phyloP scores from a whole-genome alignment of 1,284 basidiomycete genomes.

The Mycosarcoma mackinlayi region DNA sequence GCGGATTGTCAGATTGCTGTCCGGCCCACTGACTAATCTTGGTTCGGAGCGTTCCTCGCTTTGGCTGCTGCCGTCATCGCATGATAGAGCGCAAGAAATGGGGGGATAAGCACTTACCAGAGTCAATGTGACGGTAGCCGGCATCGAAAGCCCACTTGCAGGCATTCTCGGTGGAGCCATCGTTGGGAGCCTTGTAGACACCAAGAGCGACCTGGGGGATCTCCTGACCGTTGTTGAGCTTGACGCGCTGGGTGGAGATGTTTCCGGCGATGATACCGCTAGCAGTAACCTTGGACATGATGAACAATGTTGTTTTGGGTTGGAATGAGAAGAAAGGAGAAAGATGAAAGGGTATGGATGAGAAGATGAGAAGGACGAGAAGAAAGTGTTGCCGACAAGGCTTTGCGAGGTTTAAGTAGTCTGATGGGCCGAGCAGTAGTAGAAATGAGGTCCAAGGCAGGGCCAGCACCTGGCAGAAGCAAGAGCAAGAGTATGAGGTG shows the following conservation, averaged over 20 bases:
- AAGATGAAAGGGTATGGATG: not conserved
- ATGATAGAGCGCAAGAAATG: too few relatives aligned
- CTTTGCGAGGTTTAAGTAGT: constrained; percentile 42
- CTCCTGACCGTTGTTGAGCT: constrained; percentile 63
- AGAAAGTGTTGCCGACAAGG: constrained; percentile 4
- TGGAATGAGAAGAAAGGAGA: constrained; percentile 1
- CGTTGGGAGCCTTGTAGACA: constrained; percentile 68
- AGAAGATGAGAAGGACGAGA: constrained; percentile 20
- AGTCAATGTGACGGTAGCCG: constrained; percentile 67
- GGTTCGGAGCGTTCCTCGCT: too few relatives aligned
- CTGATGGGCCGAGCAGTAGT: constrained; percentile 5
- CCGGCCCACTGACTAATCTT: too few relatives aligned
- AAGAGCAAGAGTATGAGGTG: constrained; percentile 9
- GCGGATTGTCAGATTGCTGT: too few relatives aligned
- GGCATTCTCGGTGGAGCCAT: constrained; percentile 65
- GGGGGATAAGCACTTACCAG: too few relatives aligned
- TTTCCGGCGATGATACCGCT: constrained; percentile 48
- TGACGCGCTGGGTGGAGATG: constrained; percentile 64
- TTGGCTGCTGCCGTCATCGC: too few relatives aligned
- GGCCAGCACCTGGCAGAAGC: not conserved
- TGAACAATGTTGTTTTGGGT: constrained; percentile 13
- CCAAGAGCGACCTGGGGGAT: constrained; percentile 66
- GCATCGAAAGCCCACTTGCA: constrained; percentile 67
- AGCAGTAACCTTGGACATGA: constrained; percentile 52
- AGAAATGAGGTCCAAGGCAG: constrained; percentile 4